Evolutionary conservation across 1,139 yeast species (phyloP).

Genomic region (Suhomyces bolitotheri): DNA sequence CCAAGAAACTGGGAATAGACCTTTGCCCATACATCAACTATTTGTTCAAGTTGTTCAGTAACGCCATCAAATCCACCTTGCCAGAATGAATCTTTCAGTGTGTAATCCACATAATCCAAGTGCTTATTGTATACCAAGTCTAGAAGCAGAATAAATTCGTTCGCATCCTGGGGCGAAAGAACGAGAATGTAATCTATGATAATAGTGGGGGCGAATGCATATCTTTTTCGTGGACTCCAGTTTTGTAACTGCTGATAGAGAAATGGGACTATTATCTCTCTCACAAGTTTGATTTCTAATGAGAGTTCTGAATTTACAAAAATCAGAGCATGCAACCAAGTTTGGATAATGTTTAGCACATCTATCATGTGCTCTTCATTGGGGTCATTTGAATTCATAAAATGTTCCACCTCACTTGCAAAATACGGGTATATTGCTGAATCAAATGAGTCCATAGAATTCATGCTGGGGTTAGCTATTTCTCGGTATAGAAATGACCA

Average conservation of each 20-base stretch:
- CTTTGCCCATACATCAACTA: conserved; percentile 14
- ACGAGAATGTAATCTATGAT: conserved; percentile 23
- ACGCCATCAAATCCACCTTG: neutral
- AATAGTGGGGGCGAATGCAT: conserved; percentile 11
- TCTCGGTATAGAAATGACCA: conserved; percentile 21
- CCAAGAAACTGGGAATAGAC: conserved; percentile 16
- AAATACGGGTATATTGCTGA: conserved; percentile 12
- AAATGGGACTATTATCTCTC: conserved; percentile 22
- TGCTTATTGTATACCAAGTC: conserved; percentile 16
- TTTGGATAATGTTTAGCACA: conserved; percentile 14
- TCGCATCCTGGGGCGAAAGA: conserved; percentile 17
- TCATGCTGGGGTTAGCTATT: conserved; percentile 6
- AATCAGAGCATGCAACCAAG: conserved; percentile 20
- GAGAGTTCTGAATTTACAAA: conserved; percentile 17
- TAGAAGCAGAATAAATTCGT: conserved; percentile 16
- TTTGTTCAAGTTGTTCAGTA: conserved; percentile 5
- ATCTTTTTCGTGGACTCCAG: conserved; percentile 18
- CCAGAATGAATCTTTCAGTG: conserved; percentile 22
- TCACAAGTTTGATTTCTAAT: conserved; percentile 17
- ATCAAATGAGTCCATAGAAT: conserved; percentile 13
- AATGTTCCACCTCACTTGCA: conserved; percentile 1
- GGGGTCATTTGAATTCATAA: conserved; percentile 3
- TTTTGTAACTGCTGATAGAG: conserved; percentile 13
- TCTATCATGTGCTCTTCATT: conserved; percentile 11
- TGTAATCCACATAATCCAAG: conserved; percentile 14